These are phyloP conservation scores for Pseudozyma hubeiensis DNA, from an alignment of 1,284 basidiomycete species.

Conservation along the genomic window DNA sequence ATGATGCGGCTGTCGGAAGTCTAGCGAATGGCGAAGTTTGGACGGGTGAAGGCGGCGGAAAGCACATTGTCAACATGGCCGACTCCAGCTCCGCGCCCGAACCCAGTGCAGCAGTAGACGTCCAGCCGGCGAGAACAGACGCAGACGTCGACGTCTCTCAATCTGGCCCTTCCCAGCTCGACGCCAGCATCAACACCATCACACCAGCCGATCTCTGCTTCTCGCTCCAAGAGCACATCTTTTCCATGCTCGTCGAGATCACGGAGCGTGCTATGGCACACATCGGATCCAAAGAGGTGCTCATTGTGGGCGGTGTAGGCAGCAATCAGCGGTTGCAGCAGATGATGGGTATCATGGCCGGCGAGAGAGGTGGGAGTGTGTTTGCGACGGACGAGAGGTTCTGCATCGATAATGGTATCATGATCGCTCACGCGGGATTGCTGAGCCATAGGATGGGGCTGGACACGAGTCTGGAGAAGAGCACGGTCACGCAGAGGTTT, in stretches of 20 bases:
- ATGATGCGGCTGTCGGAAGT: slow-evolving; percentile 45
- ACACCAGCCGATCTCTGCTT: slow-evolving; percentile 96
- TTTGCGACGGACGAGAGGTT: slow-evolving; percentile 98
- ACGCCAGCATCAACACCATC: slow-evolving; percentile 71
- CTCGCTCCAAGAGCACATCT: slow-evolving; percentile 95
- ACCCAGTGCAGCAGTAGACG: neutral
- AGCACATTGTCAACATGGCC: slow-evolving; percentile 52
- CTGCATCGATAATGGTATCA: slow-evolving; percentile 99
- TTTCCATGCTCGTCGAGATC: slow-evolving; percentile 98
- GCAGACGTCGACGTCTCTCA: slow-evolving; percentile 41
- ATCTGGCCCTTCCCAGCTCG: slow-evolving; percentile 28
- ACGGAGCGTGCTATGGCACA: slow-evolving; percentile 99
- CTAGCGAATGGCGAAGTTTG: slow-evolving; percentile 61
- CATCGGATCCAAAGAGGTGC: slow-evolving; percentile 92
- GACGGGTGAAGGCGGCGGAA: slow-evolving; percentile 58
- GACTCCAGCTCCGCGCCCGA: slow-evolving; percentile 1
- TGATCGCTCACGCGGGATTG: slow-evolving; percentile 98
- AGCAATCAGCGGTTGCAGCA: slow-evolving; percentile 87
- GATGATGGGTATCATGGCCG: slow-evolving; percentile 99
- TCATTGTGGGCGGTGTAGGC: slow-evolving; percentile 98
- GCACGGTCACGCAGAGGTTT: slow-evolving; percentile 66
- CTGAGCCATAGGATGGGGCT: slow-evolving; percentile 89
- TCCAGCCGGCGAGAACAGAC: slow-evolving; percentile 4
- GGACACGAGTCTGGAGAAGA: slow-evolving; percentile 60
- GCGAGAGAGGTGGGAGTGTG: slow-evolving; percentile 86